Conservation (phyloP, 2,329 filamentous ascomycete species). For the Emergomyces pasteurianus region DNA sequence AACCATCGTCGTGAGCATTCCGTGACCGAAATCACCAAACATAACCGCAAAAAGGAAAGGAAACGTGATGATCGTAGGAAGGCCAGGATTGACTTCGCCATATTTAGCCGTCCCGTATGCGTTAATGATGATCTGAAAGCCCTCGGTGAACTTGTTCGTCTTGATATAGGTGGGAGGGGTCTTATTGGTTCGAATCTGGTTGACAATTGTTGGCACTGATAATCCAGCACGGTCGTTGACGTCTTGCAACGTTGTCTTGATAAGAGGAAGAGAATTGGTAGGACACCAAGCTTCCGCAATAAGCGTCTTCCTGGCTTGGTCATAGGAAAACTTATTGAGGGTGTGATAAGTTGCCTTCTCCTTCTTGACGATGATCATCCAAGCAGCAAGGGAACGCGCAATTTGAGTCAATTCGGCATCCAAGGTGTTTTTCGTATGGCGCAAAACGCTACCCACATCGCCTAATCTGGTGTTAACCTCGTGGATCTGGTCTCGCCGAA, state of each 20-base stretch:
- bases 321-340: constrained; percentile 92
- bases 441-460: constrained; percentile 82
- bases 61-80: constrained; percentile 93
- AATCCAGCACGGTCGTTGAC: constrained; percentile 92
- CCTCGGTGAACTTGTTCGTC: constrained; percentile 96
- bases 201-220: constrained; percentile 97
- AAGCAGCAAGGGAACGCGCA: constrained; percentile 79
- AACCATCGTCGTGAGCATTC: constrained; percentile 72
- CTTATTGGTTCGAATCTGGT: constrained; percentile 94
- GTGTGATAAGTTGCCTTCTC: constrained; percentile 97
- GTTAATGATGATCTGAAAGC: constrained; percentile 97
- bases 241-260: constrained; percentile 88
- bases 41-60: constrained; percentile 99
- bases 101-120: constrained; percentile 97
- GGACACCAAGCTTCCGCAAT: constrained; percentile 98
- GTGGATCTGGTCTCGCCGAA: constrained; percentile 89
- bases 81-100: constrained; percentile 88
- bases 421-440: constrained; percentile 89
- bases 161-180: constrained; percentile 95
- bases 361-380: constrained; percentile 97
- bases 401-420: constrained; percentile 91
- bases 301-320: constrained; percentile 85
- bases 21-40: constrained; percentile 97
- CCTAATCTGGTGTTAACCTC: constrained; percentile 90
- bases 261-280: constrained; percentile 75